Base-by-base conservation (phyloP, 139 green algal genomes). In the Picochlorum costavermella region DNA sequence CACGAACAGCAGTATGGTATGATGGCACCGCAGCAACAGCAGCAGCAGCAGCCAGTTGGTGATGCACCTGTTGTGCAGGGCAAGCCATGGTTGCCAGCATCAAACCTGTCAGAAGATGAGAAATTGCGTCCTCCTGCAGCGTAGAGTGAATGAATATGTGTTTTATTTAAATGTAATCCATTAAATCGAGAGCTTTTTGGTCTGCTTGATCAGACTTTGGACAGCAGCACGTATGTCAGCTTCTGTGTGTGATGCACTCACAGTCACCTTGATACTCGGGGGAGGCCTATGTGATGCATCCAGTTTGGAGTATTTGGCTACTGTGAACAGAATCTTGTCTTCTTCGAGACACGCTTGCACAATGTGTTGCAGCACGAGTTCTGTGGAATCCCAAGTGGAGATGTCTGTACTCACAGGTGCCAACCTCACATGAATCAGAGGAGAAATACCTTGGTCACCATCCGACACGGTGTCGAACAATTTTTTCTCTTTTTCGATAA, bases 381-480 rank as follows among this genome's bases (percentile, higher is more conserved):
- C 55, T 26, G 51, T 60, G 45, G 72, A 6, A 36, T 50, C 60
- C 1, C 45, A 20, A 31, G 48, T 55, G 10, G 33, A 6, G 12
- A 50, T 44, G 46, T 53, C 46, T 28, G 46, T 25, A 53, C 46
- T 53, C 13, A 64, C 53, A 9, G 71, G 57, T 28, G 56, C 63
- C n/a, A 90, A 69, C 13, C 66, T 56, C 40, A 91, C 48, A 68
- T 90, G 83, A 10, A 90, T 57, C 12, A 88, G 13, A 5, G 84
- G 83, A 5, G 83, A 84, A 8, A 63, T 50, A 16, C 58, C 58
- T 20, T 63, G 70, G 0, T 11, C 50, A 13, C 56, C 44, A 2
- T 23, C 58, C 1, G 73, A 73, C 56, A 77, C 48, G n/a, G 89
- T 69, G 50, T 61, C 33, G n/a, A 90, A 57, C 14, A 62, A 72